Base-by-base conservation (phyloP, 768 basidiomycete genomes). In the Cubamyces sp. region DNA sequence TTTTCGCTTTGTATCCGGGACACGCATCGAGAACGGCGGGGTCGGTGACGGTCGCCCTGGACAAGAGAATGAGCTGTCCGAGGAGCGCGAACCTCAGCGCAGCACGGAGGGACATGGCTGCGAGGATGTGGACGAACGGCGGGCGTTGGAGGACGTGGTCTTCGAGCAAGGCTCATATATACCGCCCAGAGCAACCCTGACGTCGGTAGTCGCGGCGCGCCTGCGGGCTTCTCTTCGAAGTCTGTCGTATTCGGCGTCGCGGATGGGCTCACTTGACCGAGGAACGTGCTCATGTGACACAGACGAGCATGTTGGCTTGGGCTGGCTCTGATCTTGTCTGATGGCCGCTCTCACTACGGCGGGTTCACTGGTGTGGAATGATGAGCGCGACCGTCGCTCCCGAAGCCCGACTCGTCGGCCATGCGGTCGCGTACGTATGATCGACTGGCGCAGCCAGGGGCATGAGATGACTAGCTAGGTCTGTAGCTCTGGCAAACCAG, bases 1-100 rank as follows among this genome's bases (percentile, higher is more conserved):
- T 80, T 3, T 71, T 74, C 11, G 81, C 82, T 8, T 74, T 77
- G 71, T 89, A 88, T 16, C 87, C 87, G 0, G 86, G 80, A 69
- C 87, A 89, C 0, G 81, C 79, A 66, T 87, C 85, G 40, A 87
- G 77, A 7, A 64, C 55, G 0, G 26, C 45, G 0, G 71, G 71
- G 61, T 74, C 69, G 11, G 71, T 70, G 26, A 57, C 60, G 3
- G 64, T 69, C 12, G 73, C 74, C 2, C 26, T 56, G 19, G 54
- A 64, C 19, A 68, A 26, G 21, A 16, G 46, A 11, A 52, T 57
- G 25, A 61, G 45, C 40, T 58, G 56, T n/a, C 23, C 57, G 4
- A 68, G 54, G 9, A 55, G 28, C n/a, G 60, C 56, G 49, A 61
- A 19, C 25, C 9, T 30, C 21, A 65, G 50, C 34, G 45, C 55